phyloP scores from a whole-genome alignment of 768 basidiomycete genomes.

The Suillus decipiens region DNA sequence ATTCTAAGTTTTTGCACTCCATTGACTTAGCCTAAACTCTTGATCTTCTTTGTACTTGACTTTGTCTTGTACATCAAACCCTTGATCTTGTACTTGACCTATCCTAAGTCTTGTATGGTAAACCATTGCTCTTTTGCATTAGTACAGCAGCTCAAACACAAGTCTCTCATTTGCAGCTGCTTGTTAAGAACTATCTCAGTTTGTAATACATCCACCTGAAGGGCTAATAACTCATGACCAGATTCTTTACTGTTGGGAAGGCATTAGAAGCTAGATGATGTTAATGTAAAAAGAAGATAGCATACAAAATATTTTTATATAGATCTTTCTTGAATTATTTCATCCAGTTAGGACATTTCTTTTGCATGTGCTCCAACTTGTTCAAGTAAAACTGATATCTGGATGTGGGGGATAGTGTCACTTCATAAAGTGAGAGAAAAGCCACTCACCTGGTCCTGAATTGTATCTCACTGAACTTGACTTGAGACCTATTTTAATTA shows the following conservation, averaged over 20 bases:
- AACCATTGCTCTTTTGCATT: too few relatives aligned
- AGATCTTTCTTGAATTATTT: conserved; percentile 2
- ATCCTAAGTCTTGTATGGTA: too few relatives aligned
- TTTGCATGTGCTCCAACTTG: not conserved
- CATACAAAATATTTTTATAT: conserved; percentile 1
- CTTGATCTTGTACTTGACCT: too few relatives aligned
- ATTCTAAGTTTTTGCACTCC: too few relatives aligned
- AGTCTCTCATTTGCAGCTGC: too few relatives aligned
- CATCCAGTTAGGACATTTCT: conserved; percentile 1
- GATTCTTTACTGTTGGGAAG: conserved; percentile 1
- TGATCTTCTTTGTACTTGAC: too few relatives aligned
- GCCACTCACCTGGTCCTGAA: not conserved
- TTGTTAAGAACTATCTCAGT: too few relatives aligned
- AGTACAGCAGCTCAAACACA: too few relatives aligned
- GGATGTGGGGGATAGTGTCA: too few relatives aligned
- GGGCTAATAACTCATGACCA: not conserved
- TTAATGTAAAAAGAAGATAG: not conserved
- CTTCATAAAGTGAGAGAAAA: not conserved
- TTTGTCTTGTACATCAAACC: too few relatives aligned
- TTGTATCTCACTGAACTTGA: conserved; percentile 1
- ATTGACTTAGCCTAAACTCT: too few relatives aligned
- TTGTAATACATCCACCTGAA: not conserved
- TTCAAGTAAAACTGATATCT: not conserved
- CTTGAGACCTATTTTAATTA: not conserved
- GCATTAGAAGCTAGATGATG: not conserved